Evolutionary conservation across 2,329 filamentous ascomycete species (phyloP), one percentile per base, ranked within the genome.

Genomic region (Keithomyces neogunnii): DNA sequence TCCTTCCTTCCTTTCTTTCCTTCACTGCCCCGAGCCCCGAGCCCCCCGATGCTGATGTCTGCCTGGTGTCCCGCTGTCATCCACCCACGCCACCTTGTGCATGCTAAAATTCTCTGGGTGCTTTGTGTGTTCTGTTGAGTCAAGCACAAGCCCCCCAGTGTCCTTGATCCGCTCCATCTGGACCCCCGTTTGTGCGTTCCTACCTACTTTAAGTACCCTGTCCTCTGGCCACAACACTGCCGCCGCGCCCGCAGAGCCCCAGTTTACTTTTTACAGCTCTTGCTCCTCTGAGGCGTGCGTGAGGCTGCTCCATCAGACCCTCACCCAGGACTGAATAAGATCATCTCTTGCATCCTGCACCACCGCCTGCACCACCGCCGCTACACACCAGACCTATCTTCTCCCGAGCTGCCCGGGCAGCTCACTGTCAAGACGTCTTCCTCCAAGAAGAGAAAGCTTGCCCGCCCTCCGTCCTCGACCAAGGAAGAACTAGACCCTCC

Each of bases 401-500:
- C 47, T 58, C 63, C 62, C 69, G 79, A 82, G 79, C 79, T 82
- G 79, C 79, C 62, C 60, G 67, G 67, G 81, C 81, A 84, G 82
- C 82, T 85, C 82, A 71, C 76, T 68, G 74, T 78, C 82, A 85
- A 77, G 70, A 85, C 82, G 82, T 84, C 81, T 81, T 84, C 80
- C 74, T 76, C 73, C 77, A 85, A 85, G 81, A 85, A 85, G 81
- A 77, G 81, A 76, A 85, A 81, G 78, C 78, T 85, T 63, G 73
- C 70, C 63, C 76, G 73, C 60, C 72, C 55, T 33, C 40, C 44
- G 36, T 51, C 69, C 64, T 66, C 69, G 56, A 66, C 68, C 59
- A 65, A 67, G 64, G 71, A 29, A 47, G 44, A 76, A 65, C 63
- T 68, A 55, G 66, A 67, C 59, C 65, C 61, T 49, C 57, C 63